Base-by-base conservation (phyloP, 2,329 filamentous ascomycete species). In the Beauveria sp. region DNA sequence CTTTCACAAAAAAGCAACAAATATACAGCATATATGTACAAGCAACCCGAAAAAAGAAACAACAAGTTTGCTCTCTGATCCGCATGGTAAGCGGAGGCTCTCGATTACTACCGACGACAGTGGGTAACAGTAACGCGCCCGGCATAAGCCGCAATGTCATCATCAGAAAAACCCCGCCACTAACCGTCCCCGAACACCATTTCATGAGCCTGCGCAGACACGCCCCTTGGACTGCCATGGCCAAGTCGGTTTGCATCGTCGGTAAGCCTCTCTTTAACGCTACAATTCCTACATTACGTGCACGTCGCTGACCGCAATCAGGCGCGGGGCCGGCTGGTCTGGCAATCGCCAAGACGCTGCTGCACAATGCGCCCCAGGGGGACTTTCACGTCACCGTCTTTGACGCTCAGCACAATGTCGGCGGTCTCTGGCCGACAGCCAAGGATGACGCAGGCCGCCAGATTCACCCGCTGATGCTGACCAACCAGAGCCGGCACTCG, bases 401-500 rank as follows among this genome's bases (percentile, higher is more conserved):
- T 67, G 91, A 96, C 54, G 76, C 81, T 18, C 81, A 86, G 52
- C 69, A 79, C 40, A 80, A 83, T 45, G 79, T 93, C 18, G 91
- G 90, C 12, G 91, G 91, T 0, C 81, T 95, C n/a, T 96, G 91
- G 91, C 87, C 88, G 3, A 74, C 77, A 1, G 72, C 73, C 14
- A 79, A 77, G 58, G 66, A 74, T 2, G 84, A 86, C 59, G 66
- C 64, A n/a, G 73, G 66, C 1, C 79, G 83, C 2, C 74, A 83
- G 45, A 74, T 88, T 18, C 84, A 88, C 64, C 88, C 87, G 9
- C 80, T 88, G 58, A 89, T 89, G 79, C 78, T 83, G 18, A 84
- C 84, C 4, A 96, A 96, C 70, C 84, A 93, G 68, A 92, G 88
- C 74, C 83, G 82, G 51, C 90, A 91, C 72, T 91, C 89, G 0